Conservation (phyloP, 75 land plant genomes). For the Sequoia sempervirens region DNA sequence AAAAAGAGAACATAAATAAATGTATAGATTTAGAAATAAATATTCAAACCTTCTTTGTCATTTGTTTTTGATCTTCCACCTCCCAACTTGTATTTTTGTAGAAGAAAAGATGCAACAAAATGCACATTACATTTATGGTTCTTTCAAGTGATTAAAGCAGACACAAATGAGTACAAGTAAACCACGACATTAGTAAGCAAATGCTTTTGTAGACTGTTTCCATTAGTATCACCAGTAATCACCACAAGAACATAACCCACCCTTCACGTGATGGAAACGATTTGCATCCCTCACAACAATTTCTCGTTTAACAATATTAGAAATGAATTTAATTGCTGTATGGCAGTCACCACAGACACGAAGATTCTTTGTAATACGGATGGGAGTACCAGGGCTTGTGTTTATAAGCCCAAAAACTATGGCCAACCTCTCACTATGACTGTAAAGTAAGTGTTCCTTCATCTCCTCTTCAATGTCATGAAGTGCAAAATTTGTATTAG, state of each 20-base stretch:
- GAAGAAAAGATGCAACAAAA: background rate
- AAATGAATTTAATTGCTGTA: conserved; percentile 12
- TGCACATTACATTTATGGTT: background rate
- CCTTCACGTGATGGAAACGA: conserved; percentile 19
- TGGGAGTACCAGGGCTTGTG: conserved; percentile 22
- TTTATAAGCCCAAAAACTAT: conserved; percentile 17
- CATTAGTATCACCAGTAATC: conserved; percentile 6
- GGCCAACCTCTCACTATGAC: conserved; percentile 26
- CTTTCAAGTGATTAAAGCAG: background rate
- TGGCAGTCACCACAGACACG: conserved; percentile 19
- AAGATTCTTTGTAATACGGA: conserved; percentile 18
- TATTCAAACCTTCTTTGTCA: background rate
- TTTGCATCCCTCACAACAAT: conserved; percentile 21
- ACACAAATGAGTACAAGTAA: background rate
- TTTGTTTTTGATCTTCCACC: background rate
- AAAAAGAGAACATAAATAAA: too few species aligned
- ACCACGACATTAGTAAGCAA: conserved; percentile 21
- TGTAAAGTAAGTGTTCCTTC: conserved; percentile 5
- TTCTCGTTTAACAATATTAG: conserved; percentile 9
- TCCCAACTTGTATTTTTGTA: background rate
- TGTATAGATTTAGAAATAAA: background rate
- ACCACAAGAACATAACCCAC: conserved; percentile 27
- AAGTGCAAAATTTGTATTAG: conserved; percentile 4
- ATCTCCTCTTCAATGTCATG: conserved; percentile 11
- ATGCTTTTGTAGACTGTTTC: conserved; percentile 44